Percentiles rank a stretch among this genome's conserved stretches.
phyloP scores from a whole-genome alignment of 441 rosid species.

The Populus hybrid region DNA sequence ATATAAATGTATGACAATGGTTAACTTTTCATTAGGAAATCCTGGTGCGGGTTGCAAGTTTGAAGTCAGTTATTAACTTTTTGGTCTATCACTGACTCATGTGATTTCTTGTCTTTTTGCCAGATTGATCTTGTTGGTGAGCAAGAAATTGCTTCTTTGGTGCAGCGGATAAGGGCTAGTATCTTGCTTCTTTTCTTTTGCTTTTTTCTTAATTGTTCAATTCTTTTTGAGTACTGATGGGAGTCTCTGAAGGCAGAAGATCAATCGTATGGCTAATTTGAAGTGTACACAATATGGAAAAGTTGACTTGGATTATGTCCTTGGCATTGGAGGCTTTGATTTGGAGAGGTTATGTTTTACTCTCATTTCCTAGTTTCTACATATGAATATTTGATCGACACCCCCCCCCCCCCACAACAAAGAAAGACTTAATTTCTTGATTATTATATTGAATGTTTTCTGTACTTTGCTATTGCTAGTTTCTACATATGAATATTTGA shows the following conservation, averaged over 20 bases:
- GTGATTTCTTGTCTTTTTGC: slow-evolving; percentile 20
- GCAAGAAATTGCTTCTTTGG: slow-evolving; percentile 55
- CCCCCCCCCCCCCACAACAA: background rate
- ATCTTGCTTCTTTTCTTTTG: background rate
- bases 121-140: slow-evolving; percentile 93
- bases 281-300: slow-evolving; percentile 74
- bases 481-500: slow-evolving; percentile 4
- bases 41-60: background rate
- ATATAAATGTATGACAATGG: background rate
- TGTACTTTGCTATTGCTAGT: background rate
- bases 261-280: slow-evolving; percentile 78
- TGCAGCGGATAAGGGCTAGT: slow-evolving; percentile 69
- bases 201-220: slow-evolving; percentile 4
- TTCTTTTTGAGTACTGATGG: slow-evolving; percentile 16
- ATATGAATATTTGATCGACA: background rate
- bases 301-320: slow-evolving; percentile 94
- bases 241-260: slow-evolving; percentile 46
- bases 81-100: slow-evolving; percentile 21
- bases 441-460: background rate
- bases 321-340: slow-evolving; percentile 98
- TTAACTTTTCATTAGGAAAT: background rate
- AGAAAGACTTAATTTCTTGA: background rate
- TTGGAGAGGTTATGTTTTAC: slow-evolving; percentile 67
- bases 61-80: background rate
- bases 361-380: slow-evolving; percentile 12